Conservation (phyloP, 1,284 basidiomycete species). For the Cryptococcus maquisensis region DNA sequence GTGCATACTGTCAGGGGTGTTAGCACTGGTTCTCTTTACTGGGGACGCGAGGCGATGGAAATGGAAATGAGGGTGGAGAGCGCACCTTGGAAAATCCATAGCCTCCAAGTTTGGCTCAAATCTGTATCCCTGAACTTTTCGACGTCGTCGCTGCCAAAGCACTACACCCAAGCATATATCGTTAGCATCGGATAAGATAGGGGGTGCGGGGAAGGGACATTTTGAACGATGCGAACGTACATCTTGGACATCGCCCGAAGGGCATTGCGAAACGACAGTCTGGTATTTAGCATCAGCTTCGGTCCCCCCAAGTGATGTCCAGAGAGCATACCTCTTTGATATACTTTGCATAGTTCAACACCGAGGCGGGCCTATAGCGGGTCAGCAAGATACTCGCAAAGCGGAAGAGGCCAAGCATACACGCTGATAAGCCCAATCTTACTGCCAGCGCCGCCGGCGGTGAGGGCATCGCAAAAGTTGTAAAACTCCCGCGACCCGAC, state of each 20-base stretch:
- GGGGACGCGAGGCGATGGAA: neutral
- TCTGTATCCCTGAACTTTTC: constrained; percentile 60
- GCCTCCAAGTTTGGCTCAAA: constrained; percentile 68
- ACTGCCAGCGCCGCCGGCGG: constrained; percentile 33
- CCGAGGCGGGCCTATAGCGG: constrained; percentile 44
- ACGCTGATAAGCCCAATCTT: constrained; percentile 31
- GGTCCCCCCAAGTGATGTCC: neutral
- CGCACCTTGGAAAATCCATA: constrained; percentile 76
- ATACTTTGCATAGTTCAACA: constrained; percentile 72
- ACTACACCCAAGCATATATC: constrained; percentile 55
- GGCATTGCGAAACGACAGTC: constrained; percentile 62
- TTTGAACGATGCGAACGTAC: constrained; percentile 45
- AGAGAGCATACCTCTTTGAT: constrained; percentile 59
- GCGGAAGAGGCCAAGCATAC: constrained; percentile 48
- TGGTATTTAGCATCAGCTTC: constrained; percentile 29
- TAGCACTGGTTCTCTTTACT: neutral
- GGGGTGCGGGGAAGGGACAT: neutral
- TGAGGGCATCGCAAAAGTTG: constrained; percentile 63
- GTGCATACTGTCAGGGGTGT: constrained; percentile 57
- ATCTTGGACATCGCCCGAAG: constrained; percentile 57
- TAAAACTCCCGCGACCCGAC: constrained; percentile 37
- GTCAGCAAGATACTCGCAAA: neutral
- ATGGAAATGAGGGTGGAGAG: neutral
- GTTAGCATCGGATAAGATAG: neutral
- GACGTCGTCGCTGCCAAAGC: constrained; percentile 78